Conservation (phyloP, 148 eudicot species). For the Rhododendron mucronatum region DNA sequence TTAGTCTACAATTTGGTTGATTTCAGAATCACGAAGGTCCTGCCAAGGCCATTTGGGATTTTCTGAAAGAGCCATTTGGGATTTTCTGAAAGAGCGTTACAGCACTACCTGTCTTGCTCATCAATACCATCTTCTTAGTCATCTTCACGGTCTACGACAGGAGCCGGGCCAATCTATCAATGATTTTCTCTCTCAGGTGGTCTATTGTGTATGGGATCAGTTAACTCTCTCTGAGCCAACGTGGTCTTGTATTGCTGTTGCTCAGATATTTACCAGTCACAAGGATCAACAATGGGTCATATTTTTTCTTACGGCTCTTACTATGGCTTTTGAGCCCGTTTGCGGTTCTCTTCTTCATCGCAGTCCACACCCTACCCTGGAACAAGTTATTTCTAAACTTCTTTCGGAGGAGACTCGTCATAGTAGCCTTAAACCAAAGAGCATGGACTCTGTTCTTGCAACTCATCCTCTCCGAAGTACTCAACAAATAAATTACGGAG, state of each 20-base stretch:
- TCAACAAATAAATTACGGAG: neutral
- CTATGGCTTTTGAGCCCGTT: too few relatives aligned
- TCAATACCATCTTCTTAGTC: neutral
- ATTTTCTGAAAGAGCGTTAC: neutral
- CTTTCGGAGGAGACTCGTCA: neutral
- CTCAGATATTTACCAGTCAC: neutral
- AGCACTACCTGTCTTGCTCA: neutral
- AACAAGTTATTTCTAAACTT: neutral
- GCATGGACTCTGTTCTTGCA: neutral
- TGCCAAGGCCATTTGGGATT: neutral
- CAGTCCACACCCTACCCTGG: neutral
- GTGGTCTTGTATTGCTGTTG: neutral
- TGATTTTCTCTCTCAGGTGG: neutral
- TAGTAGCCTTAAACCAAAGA: neutral
- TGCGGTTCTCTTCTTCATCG: too few relatives aligned
- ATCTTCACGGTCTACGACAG: neutral
- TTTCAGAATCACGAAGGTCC: too few relatives aligned
- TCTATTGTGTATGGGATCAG: neutral
- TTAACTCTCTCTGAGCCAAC: neutral
- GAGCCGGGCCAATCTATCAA: neutral
- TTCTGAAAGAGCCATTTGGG: too few relatives aligned
- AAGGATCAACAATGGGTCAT: neutral
- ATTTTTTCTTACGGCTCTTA: too few relatives aligned
- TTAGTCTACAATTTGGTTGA: too few relatives aligned
- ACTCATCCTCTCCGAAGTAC: neutral